These are phyloP conservation scores for Fusarium irregulare DNA, from an alignment of 2,329 filamentous ascomycete species.

Conservation along the genomic window DNA sequence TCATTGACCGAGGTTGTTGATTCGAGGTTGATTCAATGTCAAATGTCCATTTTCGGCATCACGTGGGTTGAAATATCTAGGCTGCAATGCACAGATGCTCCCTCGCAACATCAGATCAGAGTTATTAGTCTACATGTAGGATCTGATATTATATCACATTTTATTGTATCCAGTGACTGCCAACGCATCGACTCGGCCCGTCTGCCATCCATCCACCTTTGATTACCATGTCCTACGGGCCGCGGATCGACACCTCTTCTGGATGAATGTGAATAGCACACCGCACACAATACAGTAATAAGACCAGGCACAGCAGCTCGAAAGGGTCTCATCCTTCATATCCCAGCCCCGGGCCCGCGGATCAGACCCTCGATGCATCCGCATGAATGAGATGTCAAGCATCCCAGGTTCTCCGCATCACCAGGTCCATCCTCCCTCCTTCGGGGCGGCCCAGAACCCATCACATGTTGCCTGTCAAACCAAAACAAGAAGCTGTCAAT, in stretches of 20 bases:
- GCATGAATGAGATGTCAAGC: constrained; percentile 33
- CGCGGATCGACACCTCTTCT: constrained; percentile 33
- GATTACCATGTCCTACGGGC: constrained; percentile 14
- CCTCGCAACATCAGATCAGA: not conserved
- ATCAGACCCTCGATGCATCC: constrained; percentile 37
- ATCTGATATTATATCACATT: constrained; percentile 25
- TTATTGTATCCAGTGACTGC: constrained; percentile 15
- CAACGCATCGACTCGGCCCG: constrained; percentile 27
- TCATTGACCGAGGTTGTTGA: constrained; percentile 10
- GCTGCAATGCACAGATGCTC: constrained; percentile 5
- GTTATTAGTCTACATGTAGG: not conserved
- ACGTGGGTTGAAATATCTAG: constrained; percentile 15
- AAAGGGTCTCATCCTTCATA: not conserved
- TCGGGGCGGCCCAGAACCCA: constrained; percentile 8
- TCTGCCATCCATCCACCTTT: constrained; percentile 16
- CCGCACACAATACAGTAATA: not conserved
- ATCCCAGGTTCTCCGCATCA: constrained; percentile 43
- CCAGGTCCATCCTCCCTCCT: constrained; percentile 20
- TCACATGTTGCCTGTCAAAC: constrained; percentile 39
- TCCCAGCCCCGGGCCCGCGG: constrained; percentile 26
- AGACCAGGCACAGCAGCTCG: constrained; percentile 18
- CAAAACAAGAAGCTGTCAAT: constrained; percentile 32
- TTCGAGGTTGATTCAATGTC: constrained; percentile 3
- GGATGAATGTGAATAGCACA: constrained; percentile 2
- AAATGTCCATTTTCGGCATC: constrained; percentile 16